Evolutionary conservation across 2,329 filamentous ascomycete species (phyloP).

Genomic region (Pseudonectria buxi): DNA sequence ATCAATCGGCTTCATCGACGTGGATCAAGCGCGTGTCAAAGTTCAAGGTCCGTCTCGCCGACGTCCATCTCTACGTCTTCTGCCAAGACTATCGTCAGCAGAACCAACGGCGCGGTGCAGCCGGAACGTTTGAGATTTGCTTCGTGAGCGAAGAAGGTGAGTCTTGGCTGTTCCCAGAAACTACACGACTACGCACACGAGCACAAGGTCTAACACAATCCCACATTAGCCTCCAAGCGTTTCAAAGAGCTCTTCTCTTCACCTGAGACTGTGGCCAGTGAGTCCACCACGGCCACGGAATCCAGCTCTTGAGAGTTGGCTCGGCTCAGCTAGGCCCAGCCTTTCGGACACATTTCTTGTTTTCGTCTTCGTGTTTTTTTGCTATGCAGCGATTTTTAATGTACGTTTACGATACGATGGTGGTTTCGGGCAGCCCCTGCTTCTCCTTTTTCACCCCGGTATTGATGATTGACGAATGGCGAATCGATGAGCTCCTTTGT

Average conservation of each 20-base stretch:
- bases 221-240: slow-evolving; percentile 16
- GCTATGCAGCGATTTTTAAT: slow-evolving; percentile 11
- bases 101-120: slow-evolving; percentile 41
- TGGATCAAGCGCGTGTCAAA: slow-evolving; percentile 46
- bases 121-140: slow-evolving; percentile 44
- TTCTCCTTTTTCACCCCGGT: too few species aligned
- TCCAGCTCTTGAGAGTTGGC: neutral
- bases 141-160: slow-evolving; percentile 39
- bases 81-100: slow-evolving; percentile 48
- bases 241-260: slow-evolving; percentile 38
- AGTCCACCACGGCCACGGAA: slow-evolving; percentile 1
- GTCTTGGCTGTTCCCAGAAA: slow-evolving; percentile 2
- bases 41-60: slow-evolving; percentile 44
- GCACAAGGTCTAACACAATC: slow-evolving; percentile 6
- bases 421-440: slow-evolving; percentile 7
- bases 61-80: slow-evolving; percentile 54
- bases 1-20: slow-evolving; percentile 38
- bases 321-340: too few species aligned
- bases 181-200: neutral
- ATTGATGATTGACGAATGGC: slow-evolving; percentile 20
- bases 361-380: slow-evolving; percentile 2
- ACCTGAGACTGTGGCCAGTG: slow-evolving; percentile 9
- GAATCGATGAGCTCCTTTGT: slow-evolving; percentile 6
- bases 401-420: slow-evolving; percentile 13
- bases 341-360: too few species aligned